Evolutionary conservation across 441 rosid species (phyloP).

Genomic region (Euphorbia celastroides): DNA sequence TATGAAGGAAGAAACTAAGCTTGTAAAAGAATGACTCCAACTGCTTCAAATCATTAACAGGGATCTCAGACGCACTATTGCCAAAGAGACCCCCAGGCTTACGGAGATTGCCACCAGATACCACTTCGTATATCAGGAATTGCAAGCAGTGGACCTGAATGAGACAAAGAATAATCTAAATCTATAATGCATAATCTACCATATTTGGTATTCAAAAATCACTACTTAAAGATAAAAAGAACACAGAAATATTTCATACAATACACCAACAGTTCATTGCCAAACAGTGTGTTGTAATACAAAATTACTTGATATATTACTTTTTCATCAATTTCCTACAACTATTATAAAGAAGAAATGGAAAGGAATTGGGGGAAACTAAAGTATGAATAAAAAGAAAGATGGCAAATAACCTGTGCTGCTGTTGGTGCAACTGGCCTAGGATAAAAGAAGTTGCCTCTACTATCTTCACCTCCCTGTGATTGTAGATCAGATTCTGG

Average conservation of each 20-base stretch:
- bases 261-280: not conserved
- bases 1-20: constrained; percentile 96
- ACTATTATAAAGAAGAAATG: not conserved
- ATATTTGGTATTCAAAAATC: not conserved
- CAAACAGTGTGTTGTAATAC: not conserved
- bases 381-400: not conserved
- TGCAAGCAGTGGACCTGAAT: constrained; percentile 96
- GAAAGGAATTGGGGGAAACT: not conserved
- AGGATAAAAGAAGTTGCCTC: constrained; percentile 79
- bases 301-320: not conserved
- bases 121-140: constrained; percentile 94
- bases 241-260: not conserved
- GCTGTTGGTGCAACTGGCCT: constrained; percentile 98
- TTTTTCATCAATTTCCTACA: not conserved
- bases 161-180: constrained; percentile 14
- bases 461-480: constrained; percentile 82
- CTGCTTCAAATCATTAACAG: constrained; percentile 87
- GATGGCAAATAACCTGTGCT: constrained; percentile 62
- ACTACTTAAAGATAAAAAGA: not conserved
- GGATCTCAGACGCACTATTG: constrained; percentile 97
- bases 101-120: constrained; percentile 99
- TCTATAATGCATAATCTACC: not conserved
- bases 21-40: constrained; percentile 97
- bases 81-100: constrained; percentile 99
- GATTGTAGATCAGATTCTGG: constrained; percentile 76